A percentile compares a stretch with the other conserved stretches of the same genome.
Conservation (phyloP, 305 asterid genomes). For the Caryopteris hybrid region DNA sequence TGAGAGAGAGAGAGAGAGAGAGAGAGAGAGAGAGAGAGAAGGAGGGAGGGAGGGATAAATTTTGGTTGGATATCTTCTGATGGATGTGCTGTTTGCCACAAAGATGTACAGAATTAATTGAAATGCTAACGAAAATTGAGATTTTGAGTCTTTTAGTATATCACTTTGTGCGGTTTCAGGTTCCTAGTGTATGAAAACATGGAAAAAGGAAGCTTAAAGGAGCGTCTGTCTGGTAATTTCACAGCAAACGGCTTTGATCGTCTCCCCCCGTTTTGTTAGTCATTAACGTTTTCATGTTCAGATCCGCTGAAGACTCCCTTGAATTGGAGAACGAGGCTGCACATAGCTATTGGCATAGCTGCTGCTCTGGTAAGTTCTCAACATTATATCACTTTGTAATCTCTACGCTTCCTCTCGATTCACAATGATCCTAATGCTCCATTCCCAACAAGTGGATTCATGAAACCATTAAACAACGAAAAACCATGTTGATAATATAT, state of each 20-base stretch:
- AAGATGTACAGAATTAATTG: background rate
- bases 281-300: conserved; percentile 23
- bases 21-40: background rate
- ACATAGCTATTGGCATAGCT: conserved; percentile 66
- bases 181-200: conserved; percentile 68
- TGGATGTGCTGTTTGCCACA: background rate
- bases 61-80: background rate
- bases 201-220: conserved; percentile 79
- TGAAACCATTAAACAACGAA: background rate
- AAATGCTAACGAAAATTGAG: background rate
- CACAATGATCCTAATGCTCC: background rate
- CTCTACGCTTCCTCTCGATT: background rate
- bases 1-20: no score
- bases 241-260: background rate
- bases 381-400: background rate
- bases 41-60: background rate
- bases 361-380: conserved; percentile 77
- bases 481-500: background rate
- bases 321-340: conserved; percentile 85
- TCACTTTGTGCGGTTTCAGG: conserved; percentile 33
- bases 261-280: background rate
- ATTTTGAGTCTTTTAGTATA: background rate
- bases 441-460: background rate
- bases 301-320: conserved; percentile 91
- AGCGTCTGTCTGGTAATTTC: conserved; percentile 70